Conservation (phyloP, 768 basidiomycete species). For the Macrolepiota albuminosa region DNA sequence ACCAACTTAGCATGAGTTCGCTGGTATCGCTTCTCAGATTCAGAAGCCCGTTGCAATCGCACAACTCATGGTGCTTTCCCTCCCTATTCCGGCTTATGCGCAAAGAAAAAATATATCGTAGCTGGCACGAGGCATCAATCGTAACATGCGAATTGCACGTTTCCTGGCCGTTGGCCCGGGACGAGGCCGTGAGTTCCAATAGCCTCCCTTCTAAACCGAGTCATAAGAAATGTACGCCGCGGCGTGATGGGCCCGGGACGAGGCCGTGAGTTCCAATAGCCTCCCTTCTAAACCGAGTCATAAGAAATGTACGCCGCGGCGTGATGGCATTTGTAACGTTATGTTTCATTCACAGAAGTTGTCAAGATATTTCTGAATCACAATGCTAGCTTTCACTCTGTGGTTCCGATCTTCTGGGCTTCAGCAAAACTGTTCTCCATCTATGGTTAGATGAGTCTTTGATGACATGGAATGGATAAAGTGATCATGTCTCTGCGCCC, state of each 20-base stretch:
- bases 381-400: not conserved
- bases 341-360: too few relatives aligned
- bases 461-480: not conserved
- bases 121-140: not conserved
- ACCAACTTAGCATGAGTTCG: not conserved
- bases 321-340: too few relatives aligned
- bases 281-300: not conserved
- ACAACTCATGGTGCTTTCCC: not conserved
- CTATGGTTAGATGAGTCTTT: not conserved
- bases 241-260: too few relatives aligned
- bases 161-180: not conserved
- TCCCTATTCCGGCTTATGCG: not conserved
- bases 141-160: not conserved
- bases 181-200: not conserved
- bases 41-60: conserved; percentile 6
- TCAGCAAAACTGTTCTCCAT: not conserved
- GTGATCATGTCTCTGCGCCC: not conserved
- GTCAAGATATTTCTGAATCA: too few relatives aligned
- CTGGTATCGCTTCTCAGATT: not conserved
- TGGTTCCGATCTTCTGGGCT: not conserved
- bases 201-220: not conserved
- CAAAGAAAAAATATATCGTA: not conserved
- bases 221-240: too few relatives aligned
- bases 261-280: not conserved
- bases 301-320: not conserved